Evolutionary conservation across 768 basidiomycete species (phyloP).

Genomic region (Lentinula sp.): DNA sequence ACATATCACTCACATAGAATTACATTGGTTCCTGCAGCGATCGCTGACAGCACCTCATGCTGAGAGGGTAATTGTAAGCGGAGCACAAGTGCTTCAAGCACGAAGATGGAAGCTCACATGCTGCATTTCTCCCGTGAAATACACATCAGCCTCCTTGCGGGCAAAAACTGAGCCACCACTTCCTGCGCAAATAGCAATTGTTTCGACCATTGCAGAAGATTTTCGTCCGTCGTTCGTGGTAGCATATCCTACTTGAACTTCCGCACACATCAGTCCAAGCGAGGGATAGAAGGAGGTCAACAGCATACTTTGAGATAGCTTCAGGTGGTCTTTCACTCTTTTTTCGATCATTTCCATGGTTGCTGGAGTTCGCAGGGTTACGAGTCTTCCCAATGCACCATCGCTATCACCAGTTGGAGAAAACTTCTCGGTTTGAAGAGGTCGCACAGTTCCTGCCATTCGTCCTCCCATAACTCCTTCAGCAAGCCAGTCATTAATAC

Average conservation of each 20-base stretch:
- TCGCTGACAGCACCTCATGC: conserved; percentile 84
- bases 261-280: not conserved
- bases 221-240: conserved; percentile 13
- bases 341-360: conserved; percentile 53
- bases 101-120: conserved; percentile 50
- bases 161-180: conserved; percentile 76
- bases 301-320: conserved; percentile 50
- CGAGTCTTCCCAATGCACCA: conserved; percentile 65
- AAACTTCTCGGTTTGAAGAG: conserved; percentile 35
- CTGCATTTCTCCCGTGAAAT: conserved; percentile 89
- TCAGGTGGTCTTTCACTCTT: conserved; percentile 67
- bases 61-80: conserved; percentile 22
- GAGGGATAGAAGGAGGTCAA: conserved; percentile 6
- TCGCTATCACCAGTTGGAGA: conserved; percentile 29
- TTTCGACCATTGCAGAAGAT: conserved; percentile 33
- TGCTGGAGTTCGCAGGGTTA: conserved; percentile 53
- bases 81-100: not conserved
- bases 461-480: conserved; percentile 35
- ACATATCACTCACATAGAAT: conserved; percentile 62
- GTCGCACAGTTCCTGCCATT: conserved; percentile 22
- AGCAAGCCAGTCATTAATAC: conserved; percentile 90
- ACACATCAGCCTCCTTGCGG: conserved; percentile 74
- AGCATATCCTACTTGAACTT: conserved; percentile 67
- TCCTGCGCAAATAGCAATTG: conserved; percentile 89
- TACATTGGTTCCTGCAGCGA: conserved; percentile 72